Base-by-base conservation (phyloP, 257 asterid genomes). In the Gardenia jasminoides region DNA sequence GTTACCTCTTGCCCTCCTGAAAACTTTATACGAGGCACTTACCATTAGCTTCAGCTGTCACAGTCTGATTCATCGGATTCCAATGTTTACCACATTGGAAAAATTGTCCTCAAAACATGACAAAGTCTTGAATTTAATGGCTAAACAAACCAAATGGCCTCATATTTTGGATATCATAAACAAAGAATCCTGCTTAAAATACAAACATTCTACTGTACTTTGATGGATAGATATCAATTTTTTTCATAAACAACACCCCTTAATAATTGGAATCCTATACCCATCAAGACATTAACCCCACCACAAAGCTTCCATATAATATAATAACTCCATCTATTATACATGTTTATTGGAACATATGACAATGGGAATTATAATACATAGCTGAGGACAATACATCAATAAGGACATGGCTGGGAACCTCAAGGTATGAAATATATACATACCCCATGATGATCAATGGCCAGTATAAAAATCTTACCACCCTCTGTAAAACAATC, bases 391-490 rank as follows among this genome's bases (percentile, higher is more conserved):
- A 82, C 73, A 74, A 67, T 71, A 39, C 67, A 81, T 61, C 82
- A 82, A 77, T n/a, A 64, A 72, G 52, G 36, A n/a, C 59, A 68
- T 76, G 76, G 30, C 76, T 44, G n/a, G 71, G 54, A 47, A 64
- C 54, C 78, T 48, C 67, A 47, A 81, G 75, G 79, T 84, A 82
- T 80, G 86, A 76, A 74, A 84, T 81, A 83, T 79, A 79, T 80
- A 83, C 86, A 80, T 62, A 71, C 78, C 88, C 84, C 31, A 20
- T 41, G 19, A 84, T 72, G 39, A 76, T 82, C 26, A 81, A 74
- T 84, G 74, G 76, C 47, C 47, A 84, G 80, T 83, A 76, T 71
- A 76, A 77, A 76, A 80, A 41, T 59, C 80, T 62, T 73, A 76
- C 64, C 52, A 69, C 78, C 87, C 78, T 68, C 84, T 15, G 20